A percentile compares a stretch with the other conserved stretches of the same genome.
Conservation (phyloP, 441 rosid genomes). For the Dalechampia spathulata region DNA sequence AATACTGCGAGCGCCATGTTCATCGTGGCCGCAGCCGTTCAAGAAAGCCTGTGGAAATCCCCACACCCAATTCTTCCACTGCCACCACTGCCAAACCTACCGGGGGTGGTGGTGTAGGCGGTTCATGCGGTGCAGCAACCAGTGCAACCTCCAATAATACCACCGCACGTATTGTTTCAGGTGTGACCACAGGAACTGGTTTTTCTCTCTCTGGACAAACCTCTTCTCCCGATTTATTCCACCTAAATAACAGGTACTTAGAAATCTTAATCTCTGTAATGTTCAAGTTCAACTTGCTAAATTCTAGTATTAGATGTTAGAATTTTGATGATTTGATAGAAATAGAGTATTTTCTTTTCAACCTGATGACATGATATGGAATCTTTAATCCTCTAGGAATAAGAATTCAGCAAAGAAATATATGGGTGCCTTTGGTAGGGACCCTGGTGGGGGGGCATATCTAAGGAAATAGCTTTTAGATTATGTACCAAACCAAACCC, state of each 20-base stretch:
- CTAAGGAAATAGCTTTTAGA: conserved; percentile 31
- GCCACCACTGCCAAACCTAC: conserved; percentile 12
- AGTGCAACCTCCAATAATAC: no score
- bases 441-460: conserved; percentile 36
- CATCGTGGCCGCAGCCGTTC: conserved; percentile 99
- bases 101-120: conserved; percentile 16
- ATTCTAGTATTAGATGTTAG: conserved; percentile 8
- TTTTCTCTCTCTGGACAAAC: conserved; percentile 47
- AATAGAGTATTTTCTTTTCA: background rate
- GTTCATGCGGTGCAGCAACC: conserved; percentile 16
- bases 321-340: no score
- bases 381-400: conserved; percentile 1
- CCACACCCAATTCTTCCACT: conserved; percentile 33
- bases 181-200: conserved; percentile 17
- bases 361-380: conserved; percentile 6
- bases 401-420: background rate
- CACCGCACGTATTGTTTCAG: conserved; percentile 7
- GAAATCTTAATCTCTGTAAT: background rate
- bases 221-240: conserved; percentile 49
- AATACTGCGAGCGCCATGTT: conserved; percentile 97
- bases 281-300: background rate
- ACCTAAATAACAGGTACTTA: conserved; percentile 54
- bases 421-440: conserved; percentile 24
- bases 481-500: conserved; percentile 45
- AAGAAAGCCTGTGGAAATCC: conserved; percentile 99